Evolutionary conservation across 2,329 filamentous ascomycete species (phyloP).

Genomic region (Paraphaeosphaeria sporulosa): DNA sequence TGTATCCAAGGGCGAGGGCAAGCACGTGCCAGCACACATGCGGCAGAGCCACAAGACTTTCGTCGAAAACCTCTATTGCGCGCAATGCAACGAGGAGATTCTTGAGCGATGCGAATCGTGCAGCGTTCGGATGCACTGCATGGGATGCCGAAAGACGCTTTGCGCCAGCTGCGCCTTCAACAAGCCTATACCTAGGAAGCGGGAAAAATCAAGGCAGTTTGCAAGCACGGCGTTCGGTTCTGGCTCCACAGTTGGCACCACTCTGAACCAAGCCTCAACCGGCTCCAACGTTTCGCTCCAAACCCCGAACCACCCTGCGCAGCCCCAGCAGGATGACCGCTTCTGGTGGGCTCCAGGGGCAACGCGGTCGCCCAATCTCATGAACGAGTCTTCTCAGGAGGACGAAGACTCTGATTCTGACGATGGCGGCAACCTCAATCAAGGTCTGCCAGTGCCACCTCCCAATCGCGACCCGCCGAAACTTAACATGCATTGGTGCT

Average conservation of each 20-base stretch:
- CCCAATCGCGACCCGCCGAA: slow-evolving; percentile 53
- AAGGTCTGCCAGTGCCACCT: slow-evolving; percentile 45
- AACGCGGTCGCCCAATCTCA: slow-evolving; percentile 63
- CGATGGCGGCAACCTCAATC: slow-evolving; percentile 44
- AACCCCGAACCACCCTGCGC: slow-evolving; percentile 29
- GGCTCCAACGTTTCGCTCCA: slow-evolving; percentile 37
- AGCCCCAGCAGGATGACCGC: slow-evolving; percentile 43
- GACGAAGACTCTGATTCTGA: slow-evolving; percentile 50
- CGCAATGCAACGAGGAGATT: slow-evolving; percentile 62
- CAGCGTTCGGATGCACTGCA: slow-evolving; percentile 68
- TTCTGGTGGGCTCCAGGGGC: slow-evolving; percentile 68
- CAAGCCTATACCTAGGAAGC: slow-evolving; percentile 56
- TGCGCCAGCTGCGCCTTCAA: slow-evolving; percentile 68
- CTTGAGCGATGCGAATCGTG: slow-evolving; percentile 66
- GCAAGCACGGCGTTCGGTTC: slow-evolving; percentile 46
- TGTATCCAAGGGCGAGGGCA: slow-evolving; percentile 58
- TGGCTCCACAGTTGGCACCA: slow-evolving; percentile 32
- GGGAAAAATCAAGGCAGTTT: slow-evolving; percentile 48
- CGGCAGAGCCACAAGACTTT: slow-evolving; percentile 62
- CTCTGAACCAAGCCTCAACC: slow-evolving; percentile 35
- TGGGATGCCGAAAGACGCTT: slow-evolving; percentile 66
- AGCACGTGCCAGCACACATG: slow-evolving; percentile 62
- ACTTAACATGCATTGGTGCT: slow-evolving; percentile 67
- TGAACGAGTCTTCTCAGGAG: slow-evolving; percentile 59
- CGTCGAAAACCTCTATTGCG: slow-evolving; percentile 61